Base-by-base conservation (phyloP, 2,329 filamentous ascomycete genomes). In the Sporothrix brunneoviolacea region DNA sequence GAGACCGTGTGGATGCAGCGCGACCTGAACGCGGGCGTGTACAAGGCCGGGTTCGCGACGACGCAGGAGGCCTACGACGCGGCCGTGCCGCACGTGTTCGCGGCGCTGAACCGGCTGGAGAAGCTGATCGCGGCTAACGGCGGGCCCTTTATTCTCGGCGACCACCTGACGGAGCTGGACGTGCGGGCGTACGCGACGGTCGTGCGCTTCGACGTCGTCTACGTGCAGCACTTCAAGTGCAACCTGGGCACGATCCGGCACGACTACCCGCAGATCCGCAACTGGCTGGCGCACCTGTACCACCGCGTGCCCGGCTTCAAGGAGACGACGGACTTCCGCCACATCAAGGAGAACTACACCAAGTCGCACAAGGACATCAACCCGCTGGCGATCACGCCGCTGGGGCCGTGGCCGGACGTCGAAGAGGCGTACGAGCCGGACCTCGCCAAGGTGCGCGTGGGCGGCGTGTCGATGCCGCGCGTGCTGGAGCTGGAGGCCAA, bases 191-290 rank as follows among this genome's bases (percentile, higher is more conserved):
- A 78, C 57, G 70, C 74, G 3, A 83, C 79, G 0, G 56, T 81
- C 13, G 68, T 83, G n/a, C 69, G 80, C 3, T 76, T 84, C 58
- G 80, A 84, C 55, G 65, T 71, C 3, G 74, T 80, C 4, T 84
- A 84, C 59, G 77, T 80, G 12, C 79, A 83, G 67, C 80, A 83
- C 63, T 84, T 84, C 68, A 84, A 83, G 65, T 80, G 77, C 58
- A 83, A 84, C 61, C 62, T 84, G 27, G 77, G 79, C 3, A 82
- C 69, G 10, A 73, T 84, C 37, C 66, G 81, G 6, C 74, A 78
- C 58, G 72, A 78, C 50, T 84, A 84, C 57, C 80, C 80, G 0
- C 70, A 76, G 10, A 58, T 83, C 50, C 70, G 80, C 60, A 78
- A 80, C 55, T 84, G 79, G 77, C 56, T 84, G 55, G 79, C 74